Evolutionary conservation across 2,329 filamentous ascomycete genomes (phyloP).

Genomic region (Pseudocercospora crystallina): DNA sequence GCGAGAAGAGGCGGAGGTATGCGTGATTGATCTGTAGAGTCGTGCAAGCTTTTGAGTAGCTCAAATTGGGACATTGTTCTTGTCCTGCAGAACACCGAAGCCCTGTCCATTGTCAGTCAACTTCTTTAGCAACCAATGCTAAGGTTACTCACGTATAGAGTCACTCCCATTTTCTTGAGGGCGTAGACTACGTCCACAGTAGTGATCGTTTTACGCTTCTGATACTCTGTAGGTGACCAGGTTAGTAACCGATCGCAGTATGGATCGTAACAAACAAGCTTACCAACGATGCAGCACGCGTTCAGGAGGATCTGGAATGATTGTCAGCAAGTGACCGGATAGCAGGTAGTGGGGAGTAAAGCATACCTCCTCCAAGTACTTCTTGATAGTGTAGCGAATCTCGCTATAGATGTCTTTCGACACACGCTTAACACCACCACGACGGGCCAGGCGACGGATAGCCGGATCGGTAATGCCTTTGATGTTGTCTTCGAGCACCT

Average conservation of each 20-base stretch:
- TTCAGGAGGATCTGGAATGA: not conserved
- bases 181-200: slow-evolving; percentile 52
- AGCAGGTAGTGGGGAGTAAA: not conserved
- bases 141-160: slow-evolving; percentile 8
- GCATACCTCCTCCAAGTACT: slow-evolving; percentile 59
- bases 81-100: too few relatives aligned
- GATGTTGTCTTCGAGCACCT: slow-evolving; percentile 70
- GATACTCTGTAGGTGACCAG: slow-evolving; percentile 46
- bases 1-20: too few relatives aligned
- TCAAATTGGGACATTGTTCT: too few relatives aligned
- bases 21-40: too few relatives aligned
- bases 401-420: slow-evolving; percentile 64
- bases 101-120: too few relatives aligned
- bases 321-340: not conserved
- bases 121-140: too few relatives aligned
- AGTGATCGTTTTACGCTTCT: slow-evolving; percentile 60
- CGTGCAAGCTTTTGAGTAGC: too few relatives aligned
- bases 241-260: not conserved
- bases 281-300: not conserved
- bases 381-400: slow-evolving; percentile 52
- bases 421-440: slow-evolving; percentile 75
- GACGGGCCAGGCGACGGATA: slow-evolving; percentile 68
- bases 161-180: slow-evolving; percentile 1
- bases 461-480: slow-evolving; percentile 83
- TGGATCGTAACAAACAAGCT: not conserved